Evolutionary conservation across 345 rosid species (phyloP).

Genomic region (Excoecaria cochinchinensis): DNA sequence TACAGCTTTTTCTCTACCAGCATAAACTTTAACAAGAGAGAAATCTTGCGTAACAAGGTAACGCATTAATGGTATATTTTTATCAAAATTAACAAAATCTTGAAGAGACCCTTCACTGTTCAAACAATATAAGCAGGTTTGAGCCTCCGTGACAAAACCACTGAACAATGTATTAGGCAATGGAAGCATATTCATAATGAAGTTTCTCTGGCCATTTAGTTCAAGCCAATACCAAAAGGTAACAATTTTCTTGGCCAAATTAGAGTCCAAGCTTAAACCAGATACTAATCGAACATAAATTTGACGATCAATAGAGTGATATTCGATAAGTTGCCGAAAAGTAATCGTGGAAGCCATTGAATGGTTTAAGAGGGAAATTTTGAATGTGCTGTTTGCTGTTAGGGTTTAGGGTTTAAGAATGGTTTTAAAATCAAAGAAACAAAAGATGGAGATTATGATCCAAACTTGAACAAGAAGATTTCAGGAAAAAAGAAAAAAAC

Average conservation of each 20-base stretch:
- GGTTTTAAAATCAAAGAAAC: not conserved
- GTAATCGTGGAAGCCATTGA: not conserved
- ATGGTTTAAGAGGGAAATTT: not conserved
- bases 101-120: not conserved
- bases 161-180: not conserved
- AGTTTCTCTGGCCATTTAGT: slow-evolving; percentile 16
- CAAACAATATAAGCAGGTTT: slow-evolving; percentile 12
- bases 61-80: slow-evolving; percentile 5
- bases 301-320: slow-evolving; percentile 33
- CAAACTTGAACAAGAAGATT: not conserved
- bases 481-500: no score
- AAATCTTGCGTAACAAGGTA: slow-evolving; percentile 8
- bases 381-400: not conserved
- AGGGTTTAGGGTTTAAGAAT: not conserved
- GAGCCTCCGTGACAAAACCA: slow-evolving; percentile 18
- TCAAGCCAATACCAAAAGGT: slow-evolving; percentile 43
- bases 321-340: slow-evolving; percentile 10
- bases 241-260: slow-evolving; percentile 16
- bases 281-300: slow-evolving; percentile 13
- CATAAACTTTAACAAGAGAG: not conserved
- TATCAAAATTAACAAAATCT: not conserved
- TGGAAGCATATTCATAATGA: slow-evolving; percentile 2
- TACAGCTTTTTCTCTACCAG: not conserved
- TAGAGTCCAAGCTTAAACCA: not conserved
- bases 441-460: not conserved